These are phyloP conservation scores for Eucalyptus guilfoylei DNA, from an alignment of 345 rosid genomes.

Conservation along the genomic window DNA sequence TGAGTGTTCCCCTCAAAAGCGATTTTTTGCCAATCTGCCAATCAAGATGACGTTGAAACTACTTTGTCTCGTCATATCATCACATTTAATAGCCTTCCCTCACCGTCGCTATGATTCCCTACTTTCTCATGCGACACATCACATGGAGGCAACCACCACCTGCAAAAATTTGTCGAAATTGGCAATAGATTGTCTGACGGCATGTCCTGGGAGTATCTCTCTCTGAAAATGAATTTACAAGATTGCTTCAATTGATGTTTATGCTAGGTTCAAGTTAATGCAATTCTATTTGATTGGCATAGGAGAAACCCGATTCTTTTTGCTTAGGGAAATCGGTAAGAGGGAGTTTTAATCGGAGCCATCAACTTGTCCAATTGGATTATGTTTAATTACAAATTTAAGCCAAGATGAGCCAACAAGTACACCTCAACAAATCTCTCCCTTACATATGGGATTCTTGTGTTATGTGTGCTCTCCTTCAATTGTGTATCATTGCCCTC, in stretches of 20 bases:
- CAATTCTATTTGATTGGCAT: not conserved
- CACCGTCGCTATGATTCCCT: not conserved
- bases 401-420: not conserved
- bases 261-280: not conserved
- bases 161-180: not conserved
- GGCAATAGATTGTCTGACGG: not conserved
- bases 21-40: not conserved
- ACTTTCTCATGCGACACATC: not conserved
- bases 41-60: not conserved
- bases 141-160: not conserved
- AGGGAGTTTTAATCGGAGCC: rapidly evolving
- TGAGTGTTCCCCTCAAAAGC: not conserved
- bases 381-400: rapidly evolving
- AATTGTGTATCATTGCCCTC: not conserved
- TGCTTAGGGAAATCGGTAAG: rapidly evolving
- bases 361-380: not conserved
- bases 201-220: not conserved
- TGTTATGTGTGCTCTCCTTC: not conserved
- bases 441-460: not conserved
- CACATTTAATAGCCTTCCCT: not conserved
- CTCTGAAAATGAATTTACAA: not conserved
- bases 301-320: not conserved
- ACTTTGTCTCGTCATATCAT: not conserved
- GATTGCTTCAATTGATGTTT: not conserved
- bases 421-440: not conserved